A percentile compares a stretch with the other conserved stretches of the same genome.
These are phyloP conservation scores for Thalia dealbata DNA, from an alignment of 176 grass and related monocot genomes.

Conservation along the genomic window DNA sequence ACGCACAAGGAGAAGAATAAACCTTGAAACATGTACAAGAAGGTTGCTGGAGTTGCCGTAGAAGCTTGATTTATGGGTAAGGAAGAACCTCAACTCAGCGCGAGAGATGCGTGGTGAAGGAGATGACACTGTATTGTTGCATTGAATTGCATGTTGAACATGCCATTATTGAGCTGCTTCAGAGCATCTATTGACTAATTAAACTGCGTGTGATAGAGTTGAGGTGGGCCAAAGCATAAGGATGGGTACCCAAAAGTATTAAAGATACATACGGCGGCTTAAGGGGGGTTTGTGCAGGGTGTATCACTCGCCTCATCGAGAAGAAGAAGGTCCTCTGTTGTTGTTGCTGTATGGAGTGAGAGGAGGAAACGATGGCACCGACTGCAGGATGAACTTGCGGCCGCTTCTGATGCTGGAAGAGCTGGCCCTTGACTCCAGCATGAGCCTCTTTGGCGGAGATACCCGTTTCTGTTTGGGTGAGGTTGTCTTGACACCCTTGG, in stretches of 20 bases:
- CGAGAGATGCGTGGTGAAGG: not conserved
- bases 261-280: not conserved
- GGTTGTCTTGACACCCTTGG: conserved; percentile 5
- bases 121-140: not conserved
- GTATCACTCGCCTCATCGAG: too few species aligned
- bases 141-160: not conserved
- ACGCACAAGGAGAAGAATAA: too few species aligned
- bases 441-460: conserved; percentile 16
- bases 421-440: conserved; percentile 2
- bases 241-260: not conserved
- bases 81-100: too few species aligned
- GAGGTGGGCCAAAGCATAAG: not conserved
- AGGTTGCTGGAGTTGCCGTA: too few species aligned
- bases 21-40: too few species aligned
- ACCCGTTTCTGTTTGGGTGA: conserved; percentile 27
- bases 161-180: not conserved
- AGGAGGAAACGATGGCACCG: conserved; percentile 27
- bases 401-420: conserved; percentile 17
- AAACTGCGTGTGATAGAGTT: not conserved
- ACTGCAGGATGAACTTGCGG: conserved; percentile 27
- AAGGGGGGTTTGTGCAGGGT: not conserved
- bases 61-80: too few species aligned
- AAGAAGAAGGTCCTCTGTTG: conserved; percentile 5
- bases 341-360: conserved; percentile 26
- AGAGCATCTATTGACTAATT: not conserved